Evolutionary conservation across 305 asterid species (phyloP).

Genomic region (Solanum hybrid): DNA sequence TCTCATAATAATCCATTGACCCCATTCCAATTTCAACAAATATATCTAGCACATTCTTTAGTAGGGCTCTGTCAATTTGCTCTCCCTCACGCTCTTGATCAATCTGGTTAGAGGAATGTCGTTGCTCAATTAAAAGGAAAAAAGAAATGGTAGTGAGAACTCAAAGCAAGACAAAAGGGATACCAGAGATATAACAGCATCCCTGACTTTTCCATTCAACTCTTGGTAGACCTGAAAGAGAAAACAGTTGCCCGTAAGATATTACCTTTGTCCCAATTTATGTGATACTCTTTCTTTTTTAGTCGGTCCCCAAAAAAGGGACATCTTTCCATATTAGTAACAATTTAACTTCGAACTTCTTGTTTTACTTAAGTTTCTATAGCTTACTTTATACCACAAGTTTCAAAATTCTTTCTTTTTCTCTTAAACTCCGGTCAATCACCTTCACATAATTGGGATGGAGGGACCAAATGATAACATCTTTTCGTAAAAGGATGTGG

Average conservation of each 20-base stretch:
- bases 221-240: constrained; percentile 58
- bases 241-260: constrained; percentile 2
- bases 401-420: background rate
- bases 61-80: constrained; percentile 66
- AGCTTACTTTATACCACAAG: background rate
- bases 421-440: background rate
- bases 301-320: background rate
- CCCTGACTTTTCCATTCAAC: constrained; percentile 56
- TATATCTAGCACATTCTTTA: constrained; percentile 73
- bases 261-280: background rate
- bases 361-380: background rate
- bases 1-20: constrained; percentile 58
- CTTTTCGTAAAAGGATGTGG: background rate
- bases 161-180: constrained; percentile 10
- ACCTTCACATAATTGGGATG: background rate
- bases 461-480: background rate
- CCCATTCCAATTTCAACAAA: constrained; percentile 89
- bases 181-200: constrained; percentile 76
- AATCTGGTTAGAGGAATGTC: constrained; percentile 30
- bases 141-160: background rate
- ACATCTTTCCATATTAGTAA: background rate
- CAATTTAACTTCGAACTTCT: background rate
- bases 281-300: no score
- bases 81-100: constrained; percentile 88
- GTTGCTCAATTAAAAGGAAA: constrained; percentile 9